phyloP scores from a whole-genome alignment of 2,329 filamentous ascomycete species.

The Decorospora gaudefroyi region DNA sequence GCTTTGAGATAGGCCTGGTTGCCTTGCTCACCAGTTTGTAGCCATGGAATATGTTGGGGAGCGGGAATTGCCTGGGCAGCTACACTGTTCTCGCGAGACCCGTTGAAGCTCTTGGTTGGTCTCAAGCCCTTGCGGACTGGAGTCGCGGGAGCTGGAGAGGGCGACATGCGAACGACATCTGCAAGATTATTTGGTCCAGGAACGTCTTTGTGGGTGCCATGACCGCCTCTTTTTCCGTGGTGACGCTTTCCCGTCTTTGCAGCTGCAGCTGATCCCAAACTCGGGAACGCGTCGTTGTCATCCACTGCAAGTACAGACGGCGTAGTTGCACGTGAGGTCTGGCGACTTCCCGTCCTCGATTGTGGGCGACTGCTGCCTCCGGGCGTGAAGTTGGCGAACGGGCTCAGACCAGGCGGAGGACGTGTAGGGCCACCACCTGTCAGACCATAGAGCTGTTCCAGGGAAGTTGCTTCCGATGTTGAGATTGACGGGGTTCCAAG shows the following conservation, averaged over 20 bases:
- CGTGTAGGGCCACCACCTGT: constrained; percentile 49
- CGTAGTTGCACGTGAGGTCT: constrained; percentile 67
- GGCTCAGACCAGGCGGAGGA: constrained; percentile 72
- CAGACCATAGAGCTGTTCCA: constrained; percentile 51
- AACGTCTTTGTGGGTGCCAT: constrained; percentile 63
- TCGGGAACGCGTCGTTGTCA: constrained; percentile 94
- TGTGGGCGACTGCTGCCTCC: constrained; percentile 65
- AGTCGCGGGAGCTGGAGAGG: constrained; percentile 70
- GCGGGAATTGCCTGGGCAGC: constrained; percentile 82
- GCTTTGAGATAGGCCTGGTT: constrained; percentile 96
- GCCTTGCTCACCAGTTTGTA: constrained; percentile 87
- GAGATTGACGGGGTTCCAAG: constrained; percentile 49
- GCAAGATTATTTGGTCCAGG: constrained; percentile 73
- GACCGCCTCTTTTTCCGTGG: constrained; percentile 86
- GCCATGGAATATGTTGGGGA: constrained; percentile 92
- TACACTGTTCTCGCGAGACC: constrained; percentile 74
- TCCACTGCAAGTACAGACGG: constrained; percentile 78
- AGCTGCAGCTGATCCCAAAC: constrained; percentile 73
- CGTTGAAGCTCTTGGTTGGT: constrained; percentile 68
- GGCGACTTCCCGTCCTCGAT: constrained; percentile 83
- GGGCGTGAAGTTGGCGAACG: constrained; percentile 62
- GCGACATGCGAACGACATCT: constrained; percentile 94
- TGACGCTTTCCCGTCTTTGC: constrained; percentile 85
- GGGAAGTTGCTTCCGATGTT: constrained; percentile 47
- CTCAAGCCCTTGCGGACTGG: constrained; percentile 64